Evolutionary conservation across 768 basidiomycete species (phyloP).

Genomic region (Agaricus sinodeliciosus): DNA sequence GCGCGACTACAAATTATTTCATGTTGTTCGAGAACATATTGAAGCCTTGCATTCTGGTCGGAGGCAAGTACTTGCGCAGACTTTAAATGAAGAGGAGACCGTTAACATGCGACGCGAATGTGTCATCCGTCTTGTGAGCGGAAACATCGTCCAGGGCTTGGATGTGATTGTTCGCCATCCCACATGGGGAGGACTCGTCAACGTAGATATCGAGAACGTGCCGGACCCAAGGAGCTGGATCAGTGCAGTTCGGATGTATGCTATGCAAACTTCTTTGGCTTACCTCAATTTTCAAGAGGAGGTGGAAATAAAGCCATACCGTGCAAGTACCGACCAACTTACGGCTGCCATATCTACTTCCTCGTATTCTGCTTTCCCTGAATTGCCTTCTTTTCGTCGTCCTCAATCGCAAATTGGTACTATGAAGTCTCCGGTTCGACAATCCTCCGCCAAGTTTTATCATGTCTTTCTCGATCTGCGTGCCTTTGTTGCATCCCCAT

Average conservation of each 20-base stretch:
- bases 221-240: slow-evolving; percentile 80
- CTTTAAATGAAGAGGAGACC: slow-evolving; percentile 83
- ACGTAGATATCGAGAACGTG: slow-evolving; percentile 84
- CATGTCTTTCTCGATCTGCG: slow-evolving; percentile 88
- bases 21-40: slow-evolving; percentile 80
- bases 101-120: slow-evolving; percentile 76
- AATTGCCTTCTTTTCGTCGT: slow-evolving; percentile 32
- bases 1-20: slow-evolving; percentile 87
- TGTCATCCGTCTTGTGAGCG: slow-evolving; percentile 79
- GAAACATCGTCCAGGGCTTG: slow-evolving; percentile 87
- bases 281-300: slow-evolving; percentile 57
- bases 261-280: slow-evolving; percentile 79
- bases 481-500: slow-evolving; percentile 87
- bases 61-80: slow-evolving; percentile 82
- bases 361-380: slow-evolving; percentile 68
- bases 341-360: slow-evolving; percentile 48
- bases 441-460: slow-evolving; percentile 66
- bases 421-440: slow-evolving; percentile 23
- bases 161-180: slow-evolving; percentile 98
- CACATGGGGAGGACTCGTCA: slow-evolving; percentile 82
- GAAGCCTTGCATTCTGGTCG: slow-evolving; percentile 90
- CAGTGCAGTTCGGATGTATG: slow-evolving; percentile 86
- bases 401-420: slow-evolving; percentile 32
- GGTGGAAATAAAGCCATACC: slow-evolving; percentile 31
- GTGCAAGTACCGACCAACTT: slow-evolving; percentile 39